phyloP scores from a whole-genome alignment of 805 yeast species.

The Wickerhamiella vanderwaltii region DNA sequence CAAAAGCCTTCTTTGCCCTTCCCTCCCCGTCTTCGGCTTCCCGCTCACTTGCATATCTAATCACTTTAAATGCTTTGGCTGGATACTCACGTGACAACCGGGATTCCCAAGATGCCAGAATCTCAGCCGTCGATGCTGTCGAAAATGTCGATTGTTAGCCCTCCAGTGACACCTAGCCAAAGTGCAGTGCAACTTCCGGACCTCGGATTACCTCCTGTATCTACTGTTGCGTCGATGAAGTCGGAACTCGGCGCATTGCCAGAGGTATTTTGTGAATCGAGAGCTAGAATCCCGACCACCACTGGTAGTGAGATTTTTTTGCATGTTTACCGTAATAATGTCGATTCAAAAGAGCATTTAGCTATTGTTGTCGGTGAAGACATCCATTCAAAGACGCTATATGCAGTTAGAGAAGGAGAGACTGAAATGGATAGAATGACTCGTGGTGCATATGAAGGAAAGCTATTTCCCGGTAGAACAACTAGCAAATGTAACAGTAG shows the following conservation, averaged over 20 bases:
- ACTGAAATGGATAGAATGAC: constrained; percentile 91
- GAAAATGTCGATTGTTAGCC: constrained; percentile 27
- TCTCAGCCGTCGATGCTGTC: neutral
- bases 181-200: constrained; percentile 1
- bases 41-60: too few species aligned
- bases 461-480: constrained; percentile 70
- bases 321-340: constrained; percentile 74
- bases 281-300: constrained; percentile 95
- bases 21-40: too few species aligned
- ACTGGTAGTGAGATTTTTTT: constrained; percentile 88
- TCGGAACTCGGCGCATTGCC: constrained; percentile 39
- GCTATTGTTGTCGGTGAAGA: constrained; percentile 96
- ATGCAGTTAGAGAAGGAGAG: constrained; percentile 49
- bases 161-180: constrained; percentile 26
- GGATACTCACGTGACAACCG: neutral
- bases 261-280: constrained; percentile 69
- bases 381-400: constrained; percentile 66
- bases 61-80: too few species aligned
- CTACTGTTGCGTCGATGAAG: constrained; percentile 3
- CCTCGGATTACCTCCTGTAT: too few species aligned
- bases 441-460: constrained; percentile 95
- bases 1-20: neutral
- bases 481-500: neutral
- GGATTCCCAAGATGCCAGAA: neutral
- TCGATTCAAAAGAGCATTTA: constrained; percentile 85